Base-by-base conservation (phyloP, 768 basidiomycete species). In the Leucocoprinus birnbaumii region DNA sequence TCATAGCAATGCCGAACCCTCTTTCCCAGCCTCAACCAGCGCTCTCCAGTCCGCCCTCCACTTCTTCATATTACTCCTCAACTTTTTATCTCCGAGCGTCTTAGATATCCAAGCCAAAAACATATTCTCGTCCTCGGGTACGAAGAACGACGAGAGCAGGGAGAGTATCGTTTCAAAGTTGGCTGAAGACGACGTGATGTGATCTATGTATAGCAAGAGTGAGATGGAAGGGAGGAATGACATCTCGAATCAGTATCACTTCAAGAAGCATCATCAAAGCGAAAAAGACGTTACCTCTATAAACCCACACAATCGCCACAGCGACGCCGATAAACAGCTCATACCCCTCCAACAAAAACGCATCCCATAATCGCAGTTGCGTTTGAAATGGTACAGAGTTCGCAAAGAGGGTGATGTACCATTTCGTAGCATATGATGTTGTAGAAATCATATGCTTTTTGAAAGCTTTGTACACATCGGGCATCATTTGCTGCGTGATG, bases 371-470 rank as follows among this genome's bases (percentile, higher is more conserved):
- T 58, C 97, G 80, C 24, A 98, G 72, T 72, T 98, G 94, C 45
- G 89, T 93, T 69, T 95, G 91, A 68, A 96, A 98, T 21, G 96
- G 94, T 41, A 99, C 87, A 0, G 91, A 91, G 66, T 96, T 97
- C 48, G 94, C 85, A 65, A 98, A 99, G 13, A 98, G 76, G 2
- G 97, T 98, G 69, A 99, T 98, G 67, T 98, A 99, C 97, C 97
- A 98, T 70, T 98, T 98, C 1, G 96, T 98, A 24, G 94, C 94
- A 72, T 96, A 99, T 18, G 92, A 85, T 25, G 94, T 95, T 11
- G 93, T 94, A 7, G 90, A 90, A 56, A 99, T 89, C 81, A 83
- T 88, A 62, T 98, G 87, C 62, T 83, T 87, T 73, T 85, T 83
- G 72, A 98, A 94, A 18, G 91, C 86, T 18, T 75, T 77, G 63